phyloP scores from a whole-genome alignment of 169 alveolate genomes.

The Plasmodium adleri region DNA sequence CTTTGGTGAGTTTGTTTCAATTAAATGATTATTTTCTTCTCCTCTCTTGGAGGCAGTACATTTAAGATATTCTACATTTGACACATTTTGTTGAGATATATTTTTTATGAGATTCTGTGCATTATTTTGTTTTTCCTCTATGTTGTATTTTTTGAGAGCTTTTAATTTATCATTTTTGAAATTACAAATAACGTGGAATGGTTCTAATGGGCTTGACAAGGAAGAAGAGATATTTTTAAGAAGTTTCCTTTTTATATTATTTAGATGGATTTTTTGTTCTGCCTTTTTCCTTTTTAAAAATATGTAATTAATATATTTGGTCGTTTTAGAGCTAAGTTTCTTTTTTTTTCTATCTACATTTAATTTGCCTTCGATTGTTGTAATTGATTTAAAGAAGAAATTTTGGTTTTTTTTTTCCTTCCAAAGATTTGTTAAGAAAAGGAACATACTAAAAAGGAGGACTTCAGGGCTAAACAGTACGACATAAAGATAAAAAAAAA shows the following conservation, averaged over 20 bases:
- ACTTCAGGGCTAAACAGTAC: too few relatives aligned
- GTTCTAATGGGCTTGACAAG: background rate
- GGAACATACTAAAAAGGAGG: slow-evolving; percentile 14
- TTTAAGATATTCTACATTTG: too few relatives aligned
- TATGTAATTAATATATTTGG: slow-evolving; percentile 52
- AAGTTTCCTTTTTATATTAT: slow-evolving; percentile 29
- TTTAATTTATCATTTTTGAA: slow-evolving; percentile 38
- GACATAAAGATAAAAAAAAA: too few relatives aligned
- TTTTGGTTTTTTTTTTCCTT: slow-evolving; percentile 1
- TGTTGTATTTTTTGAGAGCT: background rate
- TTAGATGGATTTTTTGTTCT: slow-evolving; percentile 21
- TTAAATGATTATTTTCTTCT: background rate
- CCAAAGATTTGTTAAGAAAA: background rate
- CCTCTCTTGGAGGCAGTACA: background rate
- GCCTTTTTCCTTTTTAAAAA: slow-evolving; percentile 39
- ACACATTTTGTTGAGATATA: background rate
- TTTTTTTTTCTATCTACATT: slow-evolving; percentile 22
- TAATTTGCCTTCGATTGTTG: slow-evolving; percentile 7
- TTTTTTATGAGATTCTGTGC: background rate
- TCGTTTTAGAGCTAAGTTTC: slow-evolving; percentile 57
- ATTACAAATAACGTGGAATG: slow-evolving; percentile 44
- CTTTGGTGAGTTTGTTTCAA: background rate
- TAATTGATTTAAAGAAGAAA: background rate
- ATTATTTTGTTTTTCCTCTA: background rate
- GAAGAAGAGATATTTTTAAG: slow-evolving; percentile 31